A percentile compares a stretch with the other conserved stretches of the same genome.
phyloP scores from a whole-genome alignment of 176 grass and related monocot genomes.

The Ensete ventricosum region DNA sequence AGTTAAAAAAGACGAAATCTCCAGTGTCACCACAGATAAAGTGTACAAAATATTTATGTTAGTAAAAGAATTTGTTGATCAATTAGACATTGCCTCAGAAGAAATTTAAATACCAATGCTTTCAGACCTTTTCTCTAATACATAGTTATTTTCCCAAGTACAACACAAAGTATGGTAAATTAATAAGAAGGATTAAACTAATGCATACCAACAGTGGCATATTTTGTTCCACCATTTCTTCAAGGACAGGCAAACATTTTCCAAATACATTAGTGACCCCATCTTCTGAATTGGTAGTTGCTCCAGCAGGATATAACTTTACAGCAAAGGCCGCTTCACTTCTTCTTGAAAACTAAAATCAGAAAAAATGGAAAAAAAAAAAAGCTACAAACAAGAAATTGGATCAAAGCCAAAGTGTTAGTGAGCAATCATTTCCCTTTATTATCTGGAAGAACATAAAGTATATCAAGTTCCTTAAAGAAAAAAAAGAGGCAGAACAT shows the following conservation, averaged over 20 bases:
- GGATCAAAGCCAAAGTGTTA: not conserved
- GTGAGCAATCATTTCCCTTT: not conserved
- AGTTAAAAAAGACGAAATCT: not conserved
- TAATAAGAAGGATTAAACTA: no score
- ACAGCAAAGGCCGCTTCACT: constrained; percentile 68
- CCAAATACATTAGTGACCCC: constrained; percentile 74
- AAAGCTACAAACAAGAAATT: not conserved
- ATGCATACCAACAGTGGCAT: constrained; percentile 78
- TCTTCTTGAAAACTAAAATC: constrained; percentile 35
- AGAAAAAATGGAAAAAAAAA: constrained; percentile 4
- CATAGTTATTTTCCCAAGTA: no score
- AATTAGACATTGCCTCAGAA: no score
- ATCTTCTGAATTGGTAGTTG: constrained; percentile 93
- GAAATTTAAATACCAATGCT: no score
- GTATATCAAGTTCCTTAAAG: not conserved
- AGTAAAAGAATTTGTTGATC: no score
- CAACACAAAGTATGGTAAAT: no score
- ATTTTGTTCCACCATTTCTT: constrained; percentile 64
- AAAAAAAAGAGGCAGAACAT: not conserved
- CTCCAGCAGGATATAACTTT: constrained; percentile 87
- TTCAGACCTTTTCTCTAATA: no score
- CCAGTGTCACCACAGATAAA: not conserved
- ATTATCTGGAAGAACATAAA: no score
- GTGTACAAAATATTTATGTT: no score
- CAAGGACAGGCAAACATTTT: constrained; percentile 76